Evolutionary conservation across 2,329 filamentous ascomycete species (phyloP), one percentile per base, ranked within the genome.

Genomic region (Trichophyton mentagrophytes): DNA sequence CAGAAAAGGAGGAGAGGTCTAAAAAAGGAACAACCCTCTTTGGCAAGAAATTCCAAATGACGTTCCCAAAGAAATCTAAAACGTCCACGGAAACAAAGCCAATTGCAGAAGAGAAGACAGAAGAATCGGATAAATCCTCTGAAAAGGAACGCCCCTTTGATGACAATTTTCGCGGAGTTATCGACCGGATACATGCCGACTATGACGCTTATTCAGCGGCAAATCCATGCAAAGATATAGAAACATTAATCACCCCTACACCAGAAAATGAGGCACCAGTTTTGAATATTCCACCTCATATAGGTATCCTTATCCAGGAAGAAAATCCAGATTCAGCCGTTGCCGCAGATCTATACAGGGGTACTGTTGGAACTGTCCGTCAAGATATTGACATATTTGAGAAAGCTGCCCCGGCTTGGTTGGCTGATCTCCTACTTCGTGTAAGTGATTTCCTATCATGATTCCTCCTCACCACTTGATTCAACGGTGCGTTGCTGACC

Each of bases 381-480:
- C 78, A 82, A 55, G 89, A 95, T 67, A 86, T 86, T 20, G 89
- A 95, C 72, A 76, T 86, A 20, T 86, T 99, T 59, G 91, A 97
- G 75, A 87, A 89, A 68, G 83, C 86, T 46, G 90, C 87, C 4
- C 92, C 93, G 1, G 87, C 88, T 78, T 99, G 93, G 93, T 79
- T 99, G 5, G 91, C 88, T 13, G 91, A 97, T 65, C 82, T 96
- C 40, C 78, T 99, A 13, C 77, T 99, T 55, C 79, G 80, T 68
- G 85, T 86, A 75, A 67, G 76, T 65, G 20, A 36, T 67, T 40
- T 15, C 17, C 13, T 36, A 9, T 30, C 30, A 44, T 15, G 13
- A 3, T 15, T 49, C n/a, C 20, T 38, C 25, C 4, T 4, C 57
- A 9, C 3, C 20, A 0, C 20, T 27, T 3, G 20, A 13, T 36